Evolutionary conservation across 2,329 filamentous ascomycete species (phyloP).

Genomic region (Apiospora koreana): DNA sequence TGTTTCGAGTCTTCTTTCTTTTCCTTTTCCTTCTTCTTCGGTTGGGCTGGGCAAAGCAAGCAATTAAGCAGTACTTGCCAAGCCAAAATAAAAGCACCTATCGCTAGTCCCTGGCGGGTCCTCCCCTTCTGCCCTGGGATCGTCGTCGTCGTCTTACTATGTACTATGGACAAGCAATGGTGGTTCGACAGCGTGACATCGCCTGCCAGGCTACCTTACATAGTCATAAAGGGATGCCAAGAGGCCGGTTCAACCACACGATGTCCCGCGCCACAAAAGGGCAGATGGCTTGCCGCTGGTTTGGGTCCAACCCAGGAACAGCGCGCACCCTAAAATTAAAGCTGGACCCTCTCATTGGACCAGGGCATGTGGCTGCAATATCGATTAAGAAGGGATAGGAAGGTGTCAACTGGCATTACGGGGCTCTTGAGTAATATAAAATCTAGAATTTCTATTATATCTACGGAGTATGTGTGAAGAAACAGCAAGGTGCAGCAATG

Average conservation of each 20-base stretch:
- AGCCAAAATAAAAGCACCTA: not conserved
- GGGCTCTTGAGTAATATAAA: not conserved
- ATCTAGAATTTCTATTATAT: not conserved
- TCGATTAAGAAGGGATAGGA: not conserved
- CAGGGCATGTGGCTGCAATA: not conserved
- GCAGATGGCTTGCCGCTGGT: not conserved
- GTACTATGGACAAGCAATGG: not conserved
- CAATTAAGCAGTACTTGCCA: not conserved
- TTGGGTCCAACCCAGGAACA: constrained; percentile 16
- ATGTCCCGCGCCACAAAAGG: not conserved
- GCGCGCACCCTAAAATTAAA: not conserved
- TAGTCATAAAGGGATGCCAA: not conserved
- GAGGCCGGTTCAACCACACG: not conserved
- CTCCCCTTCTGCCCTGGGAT: not conserved
- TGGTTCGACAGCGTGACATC: constrained; percentile 7
- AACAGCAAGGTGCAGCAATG: not conserved
- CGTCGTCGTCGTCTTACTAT: too few relatives aligned
- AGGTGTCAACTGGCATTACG: not conserved
- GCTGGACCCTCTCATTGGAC: not conserved
- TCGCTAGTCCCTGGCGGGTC: not conserved
- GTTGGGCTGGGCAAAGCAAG: not conserved
- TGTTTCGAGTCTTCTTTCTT: not conserved
- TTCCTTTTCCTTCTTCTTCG: not conserved
- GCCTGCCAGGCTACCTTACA: not conserved
- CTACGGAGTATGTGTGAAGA: not conserved